Evolutionary conservation across 768 basidiomycete genomes (phyloP), one percentile per base, ranked within the genome.

Genomic region (Agaricus blazei): DNA sequence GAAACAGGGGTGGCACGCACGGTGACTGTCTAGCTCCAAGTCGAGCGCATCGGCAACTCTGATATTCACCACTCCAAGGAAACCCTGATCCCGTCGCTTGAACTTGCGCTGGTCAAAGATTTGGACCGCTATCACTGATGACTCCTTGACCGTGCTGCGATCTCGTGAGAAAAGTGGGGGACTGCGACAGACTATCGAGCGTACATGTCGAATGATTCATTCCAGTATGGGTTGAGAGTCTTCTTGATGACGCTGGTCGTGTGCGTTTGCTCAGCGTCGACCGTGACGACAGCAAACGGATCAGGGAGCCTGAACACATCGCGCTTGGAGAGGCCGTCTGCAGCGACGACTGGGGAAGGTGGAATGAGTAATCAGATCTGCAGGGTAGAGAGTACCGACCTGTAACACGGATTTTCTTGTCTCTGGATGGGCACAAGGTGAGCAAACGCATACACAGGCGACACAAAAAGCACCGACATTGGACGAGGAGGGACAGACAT

Each of bases 31-130:
- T 19, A 95, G 71, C 58, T 96, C 93, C 55, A 98, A 78, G 70
- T 98, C 97, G 43, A 98, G 75, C 24, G 88, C 88, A 70, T 94
- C 90, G 67, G 86, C 83, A 58, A 98, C 92, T 62, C 88, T 82
- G 60, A 98, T 81, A 68, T 99, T 99, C 63, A 98, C 95, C 12
- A 98, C 96, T 36, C 97, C 97, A 52, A 99, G 76, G 71, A 99
- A 99, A 1, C 97, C 97, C 68, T 98, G 97, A 68, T 99, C 97
- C 64, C 88, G 86, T 72, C 90, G 82, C 79, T 99, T 99, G 77
- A 98, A 98, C 73, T 99, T 99, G 70, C 93, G 87, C 72, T 98
- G 96, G 73, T 99, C 97, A 63, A 98, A 98, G 64, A 98, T 97
- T 73, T 99, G 97, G 1, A 98, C 95, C 4, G 93, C 93, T 56